Percentiles rank a stretch among this genome's conserved stretches.
These are phyloP conservation scores for Malassezia pachydermatis DNA, from an alignment of 1,284 basidiomycete species.

Conservation along the genomic window DNA sequence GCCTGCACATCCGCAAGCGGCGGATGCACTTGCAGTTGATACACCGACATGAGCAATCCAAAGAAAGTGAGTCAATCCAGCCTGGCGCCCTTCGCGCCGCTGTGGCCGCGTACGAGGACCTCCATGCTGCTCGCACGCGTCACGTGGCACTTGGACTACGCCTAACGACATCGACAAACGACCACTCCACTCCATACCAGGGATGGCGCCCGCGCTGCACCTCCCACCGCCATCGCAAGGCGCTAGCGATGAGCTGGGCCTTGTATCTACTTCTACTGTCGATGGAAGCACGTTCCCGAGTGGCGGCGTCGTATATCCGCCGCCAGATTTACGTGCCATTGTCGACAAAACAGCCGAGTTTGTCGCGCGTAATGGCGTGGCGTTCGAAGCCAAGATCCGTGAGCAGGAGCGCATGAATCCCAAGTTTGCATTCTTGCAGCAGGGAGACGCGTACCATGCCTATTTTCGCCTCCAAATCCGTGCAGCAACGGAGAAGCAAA, in stretches of 20 bases:
- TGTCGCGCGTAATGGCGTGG: conserved; percentile 56
- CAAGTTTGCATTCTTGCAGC: conserved; percentile 40
- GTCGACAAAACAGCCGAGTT: conserved; percentile 93
- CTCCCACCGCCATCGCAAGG: conserved; percentile 32
- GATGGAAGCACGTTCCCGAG: conserved; percentile 29
- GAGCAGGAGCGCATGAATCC: conserved; percentile 32
- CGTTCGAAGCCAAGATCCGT: conserved; percentile 43
- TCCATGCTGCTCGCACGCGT: background rate
- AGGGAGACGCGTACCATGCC: conserved; percentile 39
- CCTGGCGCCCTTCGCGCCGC: too few relatives aligned
- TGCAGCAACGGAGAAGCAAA: conserved; percentile 7
- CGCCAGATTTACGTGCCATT: conserved; percentile 59
- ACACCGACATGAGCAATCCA: background rate
- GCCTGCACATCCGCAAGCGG: conserved; percentile 33
- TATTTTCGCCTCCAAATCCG: conserved; percentile 37
- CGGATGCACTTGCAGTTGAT: conserved; percentile 15
- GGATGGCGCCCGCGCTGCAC: conserved; percentile 23
- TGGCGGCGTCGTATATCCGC: conserved; percentile 48
- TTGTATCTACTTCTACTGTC: conserved; percentile 18
- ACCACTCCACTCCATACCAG: too few relatives aligned
- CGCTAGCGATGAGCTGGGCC: conserved; percentile 3
- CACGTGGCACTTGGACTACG: background rate
- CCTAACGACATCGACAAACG: too few relatives aligned
- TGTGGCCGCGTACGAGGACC: background rate
- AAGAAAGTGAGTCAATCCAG: too few relatives aligned